phyloP scores from a whole-genome alignment of 352 stramenopile genomes.

The Pythium sp. region DNA sequence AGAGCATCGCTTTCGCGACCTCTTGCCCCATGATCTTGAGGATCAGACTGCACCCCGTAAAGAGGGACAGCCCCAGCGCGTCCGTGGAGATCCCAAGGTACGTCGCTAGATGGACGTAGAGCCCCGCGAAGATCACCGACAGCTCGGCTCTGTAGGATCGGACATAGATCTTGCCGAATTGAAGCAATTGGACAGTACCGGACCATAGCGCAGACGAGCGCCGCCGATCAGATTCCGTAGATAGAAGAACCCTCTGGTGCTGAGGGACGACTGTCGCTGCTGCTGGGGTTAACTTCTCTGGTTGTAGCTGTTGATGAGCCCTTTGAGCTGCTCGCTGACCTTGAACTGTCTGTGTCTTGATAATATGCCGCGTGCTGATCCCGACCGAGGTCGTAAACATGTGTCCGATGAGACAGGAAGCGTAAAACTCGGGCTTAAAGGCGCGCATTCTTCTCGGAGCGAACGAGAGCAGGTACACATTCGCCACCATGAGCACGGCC shows the following conservation, averaged over 20 bases:
- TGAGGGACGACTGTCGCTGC: background rate
- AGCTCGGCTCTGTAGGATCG: constrained; percentile 18
- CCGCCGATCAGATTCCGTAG: background rate
- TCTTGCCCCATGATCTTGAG: constrained; percentile 40
- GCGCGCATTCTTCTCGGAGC: background rate
- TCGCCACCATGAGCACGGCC: background rate
- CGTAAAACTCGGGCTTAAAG: constrained; percentile 6
- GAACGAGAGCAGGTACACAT: constrained; percentile 1
- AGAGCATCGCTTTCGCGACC: constrained; percentile 21
- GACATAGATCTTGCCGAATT: constrained; percentile 1
- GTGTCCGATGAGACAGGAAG: background rate
- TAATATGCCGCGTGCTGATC: constrained; percentile 8
- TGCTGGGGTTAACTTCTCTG: background rate
- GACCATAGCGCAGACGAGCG: background rate
- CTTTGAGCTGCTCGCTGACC: background rate
- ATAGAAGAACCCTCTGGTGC: no score
- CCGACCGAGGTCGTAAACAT: background rate
- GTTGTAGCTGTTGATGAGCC: background rate
- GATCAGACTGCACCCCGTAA: constrained; percentile 26
- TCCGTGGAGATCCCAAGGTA: constrained; percentile 18
- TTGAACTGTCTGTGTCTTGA: constrained; percentile 8
- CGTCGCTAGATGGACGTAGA: constrained; percentile 56
- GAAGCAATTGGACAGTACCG: background rate
- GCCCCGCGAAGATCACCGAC: constrained; percentile 25
- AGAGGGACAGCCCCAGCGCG: constrained; percentile 7